Base-by-base conservation (phyloP, 371 early-diverging fungal species). In the Capillidium rhysosporum region DNA sequence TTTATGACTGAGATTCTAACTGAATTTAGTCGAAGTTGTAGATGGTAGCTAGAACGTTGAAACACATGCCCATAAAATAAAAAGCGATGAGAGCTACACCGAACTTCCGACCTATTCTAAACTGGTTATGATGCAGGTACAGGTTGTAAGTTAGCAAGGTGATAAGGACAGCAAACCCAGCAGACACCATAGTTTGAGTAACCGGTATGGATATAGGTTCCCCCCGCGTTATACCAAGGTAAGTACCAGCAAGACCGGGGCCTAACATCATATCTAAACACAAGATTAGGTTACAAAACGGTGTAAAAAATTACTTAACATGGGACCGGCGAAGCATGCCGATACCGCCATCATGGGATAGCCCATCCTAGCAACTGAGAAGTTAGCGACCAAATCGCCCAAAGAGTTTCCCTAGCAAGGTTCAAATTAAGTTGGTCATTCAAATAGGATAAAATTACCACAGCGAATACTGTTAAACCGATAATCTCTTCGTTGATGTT, bases 301-400 rank as follows among this genome's bases (percentile, higher is more conserved):
- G 5, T 7, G 21, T 18, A 43, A 43, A 7, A 43, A 43, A 18
- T 47, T 47, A 47, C 47, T 84, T 18, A 87, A 61, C 75, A 87
- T 71, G 3, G 87, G 87, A 1, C 85, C 80, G 18, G 85, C 87
- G 63, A 86, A 88, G 55, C 87, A 86, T 0, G 89, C 89, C 21
- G 82, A 76, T 53, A 88, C 69, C 0, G 85, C 88, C 87, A 88
- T 88, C 57, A 74, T 69, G 1, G 88, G 86, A 56, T 73, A 84
- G 1, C 88, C 88, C 76, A 84, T 73, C 47, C 64, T 72, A 0
- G 89, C 85, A 59, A 89, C 76, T 14, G 89, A 79, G 21, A 88
- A 69, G 56, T 89, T 86, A 9, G 89, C 82, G 9, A 86, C 80
- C 54, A 88, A 69, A 56, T 89, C 89, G n/a, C 88, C 87, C 39